A percentile compares a stretch with the other conserved stretches of the same genome.
These are phyloP conservation scores for Canavalia ensiformis DNA, from an alignment of 306 rosid genomes.

Conservation along the genomic window DNA sequence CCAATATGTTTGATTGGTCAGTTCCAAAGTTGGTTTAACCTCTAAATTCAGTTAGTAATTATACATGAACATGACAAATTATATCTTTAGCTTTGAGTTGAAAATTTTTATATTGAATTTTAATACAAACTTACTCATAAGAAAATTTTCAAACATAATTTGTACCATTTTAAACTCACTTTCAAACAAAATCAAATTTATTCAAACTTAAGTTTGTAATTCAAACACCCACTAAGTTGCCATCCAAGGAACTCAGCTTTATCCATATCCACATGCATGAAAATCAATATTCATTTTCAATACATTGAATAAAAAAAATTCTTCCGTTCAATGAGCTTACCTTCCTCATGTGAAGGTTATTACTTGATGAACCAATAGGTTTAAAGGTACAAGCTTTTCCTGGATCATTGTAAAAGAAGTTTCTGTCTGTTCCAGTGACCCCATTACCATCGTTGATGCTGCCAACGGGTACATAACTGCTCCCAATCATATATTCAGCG, in stretches of 20 bases:
- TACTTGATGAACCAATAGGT: conserved; percentile 54
- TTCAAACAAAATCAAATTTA: too few relatives aligned
- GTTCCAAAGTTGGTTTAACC: too few relatives aligned
- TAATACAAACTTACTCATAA: too few relatives aligned
- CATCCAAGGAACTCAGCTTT: not conserved
- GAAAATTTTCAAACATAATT: too few relatives aligned
- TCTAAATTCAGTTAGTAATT: too few relatives aligned
- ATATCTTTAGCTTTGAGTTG: too few relatives aligned
- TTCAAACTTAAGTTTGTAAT: too few relatives aligned
- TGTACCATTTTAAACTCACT: too few relatives aligned
- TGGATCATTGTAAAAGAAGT: conserved; percentile 49
- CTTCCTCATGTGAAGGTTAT: conserved; percentile 54
- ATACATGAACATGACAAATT: too few relatives aligned
- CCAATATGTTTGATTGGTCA: too few relatives aligned
- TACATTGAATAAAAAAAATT: not conserved
- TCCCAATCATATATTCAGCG: conserved; percentile 56
- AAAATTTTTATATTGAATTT: too few relatives aligned
- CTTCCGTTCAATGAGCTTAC: conserved; percentile 45
- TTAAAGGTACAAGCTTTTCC: conserved; percentile 56
- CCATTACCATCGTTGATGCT: conserved; percentile 46
- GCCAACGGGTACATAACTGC: conserved; percentile 49
- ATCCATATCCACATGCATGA: not conserved
- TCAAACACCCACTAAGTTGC: too few relatives aligned
- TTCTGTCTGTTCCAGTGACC: conserved; percentile 52
- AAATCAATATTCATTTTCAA: not conserved